Percentiles rank a stretch among this genome's conserved stretches.
These are phyloP conservation scores for Yamadazyma tumulicola DNA, from an alignment of 805 yeast species.

Conservation along the genomic window DNA sequence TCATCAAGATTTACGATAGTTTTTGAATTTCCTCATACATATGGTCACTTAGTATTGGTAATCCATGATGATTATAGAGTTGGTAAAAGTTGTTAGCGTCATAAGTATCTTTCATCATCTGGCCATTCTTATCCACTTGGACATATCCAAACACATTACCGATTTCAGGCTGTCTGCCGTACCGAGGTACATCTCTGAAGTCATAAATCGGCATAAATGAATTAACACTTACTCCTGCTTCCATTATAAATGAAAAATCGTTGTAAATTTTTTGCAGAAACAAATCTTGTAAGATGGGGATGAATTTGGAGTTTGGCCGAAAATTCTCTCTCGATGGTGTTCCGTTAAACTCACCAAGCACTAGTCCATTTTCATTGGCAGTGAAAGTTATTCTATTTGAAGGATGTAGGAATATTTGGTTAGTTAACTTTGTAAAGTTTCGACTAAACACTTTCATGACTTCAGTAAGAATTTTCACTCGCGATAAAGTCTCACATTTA, in stretches of 20 bases:
- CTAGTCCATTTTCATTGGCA: conserved; percentile 5
- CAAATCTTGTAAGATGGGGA: conserved; percentile 23
- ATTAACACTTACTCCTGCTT: conserved; percentile 50
- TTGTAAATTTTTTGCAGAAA: conserved; percentile 23
- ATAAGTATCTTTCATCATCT: conserved; percentile 52
- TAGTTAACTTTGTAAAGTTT: conserved; percentile 9
- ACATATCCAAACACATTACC: conserved; percentile 73
- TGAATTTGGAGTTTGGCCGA: conserved; percentile 26
- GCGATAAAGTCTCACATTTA: not conserved
- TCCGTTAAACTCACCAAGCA: conserved; percentile 9
- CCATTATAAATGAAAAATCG: conserved; percentile 55
- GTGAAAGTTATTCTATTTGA: conserved; percentile 10
- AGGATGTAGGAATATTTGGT: conserved; percentile 12
- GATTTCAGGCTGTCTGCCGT: conserved; percentile 65
- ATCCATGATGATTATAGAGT: conserved; percentile 27
- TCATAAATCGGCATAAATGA: conserved; percentile 71
- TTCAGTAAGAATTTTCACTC: not conserved
- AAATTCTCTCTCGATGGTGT: conserved; percentile 7
- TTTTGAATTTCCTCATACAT: conserved; percentile 37
- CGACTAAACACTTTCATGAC: conserved; percentile 2
- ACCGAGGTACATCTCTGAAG: conserved; percentile 58
- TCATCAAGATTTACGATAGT: too few species aligned
- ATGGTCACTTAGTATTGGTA: conserved; percentile 50
- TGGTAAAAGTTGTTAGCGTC: conserved; percentile 61
- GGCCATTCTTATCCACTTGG: conserved; percentile 51